Evolutionary conservation across 139 green algal species (phyloP).

Genomic region (Zygnema circumcarinatum): DNA sequence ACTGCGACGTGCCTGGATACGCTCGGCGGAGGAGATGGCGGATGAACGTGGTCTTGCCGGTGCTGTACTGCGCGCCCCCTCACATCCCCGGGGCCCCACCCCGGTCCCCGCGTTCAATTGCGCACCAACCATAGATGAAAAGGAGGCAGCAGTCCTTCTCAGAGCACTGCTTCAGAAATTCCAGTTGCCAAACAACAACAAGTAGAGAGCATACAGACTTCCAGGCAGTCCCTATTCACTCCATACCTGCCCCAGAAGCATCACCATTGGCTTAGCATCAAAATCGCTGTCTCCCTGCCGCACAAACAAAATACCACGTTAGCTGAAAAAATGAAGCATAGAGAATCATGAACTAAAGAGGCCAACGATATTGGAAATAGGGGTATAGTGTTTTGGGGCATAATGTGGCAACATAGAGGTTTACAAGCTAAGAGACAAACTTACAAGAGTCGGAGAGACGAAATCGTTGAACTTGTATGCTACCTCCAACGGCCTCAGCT

Average conservation of each 20-base stretch:
- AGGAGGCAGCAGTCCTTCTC: neutral
- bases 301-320: neutral
- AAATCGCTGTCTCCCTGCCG: constrained; percentile 81
- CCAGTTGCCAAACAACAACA: no score
- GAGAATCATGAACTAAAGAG: neutral
- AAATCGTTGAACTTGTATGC: constrained; percentile 93
- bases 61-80: constrained; percentile 92
- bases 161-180: neutral
- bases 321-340: constrained; percentile 45
- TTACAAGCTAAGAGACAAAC: neutral
- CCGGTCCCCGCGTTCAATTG: constrained; percentile 59
- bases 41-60: constrained; percentile 98
- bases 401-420: neutral
- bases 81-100: constrained; percentile 81
- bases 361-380: neutral
- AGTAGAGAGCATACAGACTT: no score
- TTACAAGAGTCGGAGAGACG: constrained; percentile 73
- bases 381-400: neutral
- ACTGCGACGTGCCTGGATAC: constrained; percentile 79
- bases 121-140: neutral
- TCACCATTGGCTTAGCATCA: constrained; percentile 92
- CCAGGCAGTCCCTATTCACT: no score
- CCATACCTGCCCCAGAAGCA: constrained; percentile 92
- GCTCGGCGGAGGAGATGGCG: constrained; percentile 88
- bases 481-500: constrained; percentile 88